Conservation (phyloP, 2,329 filamentous ascomycete genomes). For the Penicillium expansum region DNA sequence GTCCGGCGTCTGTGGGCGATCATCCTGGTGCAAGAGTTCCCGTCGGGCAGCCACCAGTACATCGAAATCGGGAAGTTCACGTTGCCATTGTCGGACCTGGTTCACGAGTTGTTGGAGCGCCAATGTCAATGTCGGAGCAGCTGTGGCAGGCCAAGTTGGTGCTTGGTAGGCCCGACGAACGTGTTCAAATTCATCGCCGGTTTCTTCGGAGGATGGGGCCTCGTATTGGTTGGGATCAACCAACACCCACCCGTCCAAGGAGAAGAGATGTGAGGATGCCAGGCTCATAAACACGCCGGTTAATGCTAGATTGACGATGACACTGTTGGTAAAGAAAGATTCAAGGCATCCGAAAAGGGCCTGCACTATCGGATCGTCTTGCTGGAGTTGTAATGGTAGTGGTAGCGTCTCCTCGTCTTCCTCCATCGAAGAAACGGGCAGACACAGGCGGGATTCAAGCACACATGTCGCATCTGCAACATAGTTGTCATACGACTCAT, state of each 20-base stretch:
- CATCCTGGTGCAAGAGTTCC: constrained; percentile 37
- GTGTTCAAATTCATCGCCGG: constrained; percentile 33
- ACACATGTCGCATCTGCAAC: constrained; percentile 54
- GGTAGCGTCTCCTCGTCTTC: constrained; percentile 53
- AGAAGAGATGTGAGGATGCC: constrained; percentile 78
- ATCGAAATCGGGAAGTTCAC: constrained; percentile 68
- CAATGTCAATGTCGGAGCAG: constrained; percentile 49
- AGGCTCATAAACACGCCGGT: constrained; percentile 81
- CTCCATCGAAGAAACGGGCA: constrained; percentile 31
- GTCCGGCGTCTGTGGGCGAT: constrained; percentile 21
- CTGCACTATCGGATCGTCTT: constrained; percentile 59
- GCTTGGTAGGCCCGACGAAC: constrained; percentile 42
- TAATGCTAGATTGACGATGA: constrained; percentile 85
- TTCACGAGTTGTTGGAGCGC: constrained; percentile 61
- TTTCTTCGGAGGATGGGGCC: constrained; percentile 4
- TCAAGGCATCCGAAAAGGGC: constrained; percentile 61
- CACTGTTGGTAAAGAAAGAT: constrained; percentile 82
- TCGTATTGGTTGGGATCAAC: constrained; percentile 66
- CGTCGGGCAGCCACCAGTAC: constrained; percentile 63
- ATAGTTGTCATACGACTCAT: constrained; percentile 45
- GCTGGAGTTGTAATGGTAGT: constrained; percentile 62
- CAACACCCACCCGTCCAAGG: constrained; percentile 85
- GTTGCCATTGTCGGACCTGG: constrained; percentile 62
- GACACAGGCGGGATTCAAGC: constrained; percentile 39
- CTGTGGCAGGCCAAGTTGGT: constrained; percentile 49